Evolutionary conservation across 2,329 filamentous ascomycete species (phyloP).

Genomic region (Periconia sp.): DNA sequence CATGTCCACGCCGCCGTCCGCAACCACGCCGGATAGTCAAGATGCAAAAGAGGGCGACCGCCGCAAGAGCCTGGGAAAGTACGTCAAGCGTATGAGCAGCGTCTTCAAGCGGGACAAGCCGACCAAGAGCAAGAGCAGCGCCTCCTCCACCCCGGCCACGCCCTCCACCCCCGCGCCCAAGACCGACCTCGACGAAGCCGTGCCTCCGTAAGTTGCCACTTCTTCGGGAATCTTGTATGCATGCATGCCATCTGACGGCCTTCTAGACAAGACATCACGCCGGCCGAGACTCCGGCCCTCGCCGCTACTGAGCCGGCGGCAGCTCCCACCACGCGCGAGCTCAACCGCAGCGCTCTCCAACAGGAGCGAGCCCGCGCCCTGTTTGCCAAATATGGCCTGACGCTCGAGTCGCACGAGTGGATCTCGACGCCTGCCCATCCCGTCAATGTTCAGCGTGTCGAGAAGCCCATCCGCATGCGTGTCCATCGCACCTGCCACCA

Average conservation of each 20-base stretch:
- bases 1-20: conserved; percentile 35
- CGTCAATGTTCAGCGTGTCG: conserved; percentile 60
- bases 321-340: conserved; percentile 13
- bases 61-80: conserved; percentile 44
- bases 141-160: conserved; percentile 17
- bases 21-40: conserved; percentile 23
- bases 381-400: conserved; percentile 52
- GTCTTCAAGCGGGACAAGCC: conserved; percentile 45
- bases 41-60: conserved; percentile 32
- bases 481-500: conserved; percentile 81
- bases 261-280: no score
- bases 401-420: conserved; percentile 48
- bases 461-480: conserved; percentile 79
- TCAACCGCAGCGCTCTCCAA: conserved; percentile 44
- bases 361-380: conserved; percentile 48
- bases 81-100: conserved; percentile 48
- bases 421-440: conserved; percentile 31
- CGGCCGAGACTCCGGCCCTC: conserved; percentile 13
- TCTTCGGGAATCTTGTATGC: neutral
- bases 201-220: conserved; percentile 20
- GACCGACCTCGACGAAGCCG: conserved; percentile 7
- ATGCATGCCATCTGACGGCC: neutral
- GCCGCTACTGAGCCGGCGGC: conserved; percentile 9
- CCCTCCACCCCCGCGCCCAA: conserved; percentile 8
- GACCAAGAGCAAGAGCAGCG: conserved; percentile 18